Evolutionary conservation across 2,329 filamentous ascomycete genomes (phyloP).

Genomic region (Epichloe gansuensis): DNA sequence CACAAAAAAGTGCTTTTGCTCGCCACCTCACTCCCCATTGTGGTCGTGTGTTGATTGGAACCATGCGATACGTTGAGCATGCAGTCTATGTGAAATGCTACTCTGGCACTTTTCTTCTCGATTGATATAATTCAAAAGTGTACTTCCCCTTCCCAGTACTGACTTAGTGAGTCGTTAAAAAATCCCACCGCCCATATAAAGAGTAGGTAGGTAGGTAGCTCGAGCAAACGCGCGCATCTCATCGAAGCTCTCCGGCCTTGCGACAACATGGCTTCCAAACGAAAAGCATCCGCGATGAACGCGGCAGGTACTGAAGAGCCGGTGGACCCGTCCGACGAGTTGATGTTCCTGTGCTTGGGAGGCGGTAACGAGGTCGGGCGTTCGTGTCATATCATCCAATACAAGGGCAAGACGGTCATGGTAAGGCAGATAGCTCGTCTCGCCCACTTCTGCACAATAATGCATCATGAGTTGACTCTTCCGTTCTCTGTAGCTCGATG

Average conservation of each 20-base stretch:
- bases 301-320: slow-evolving; percentile 61
- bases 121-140: not conserved
- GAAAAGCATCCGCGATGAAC: slow-evolving; percentile 70
- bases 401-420: slow-evolving; percentile 99
- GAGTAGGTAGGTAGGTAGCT: not conserved
- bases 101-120: not conserved
- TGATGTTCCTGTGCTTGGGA: slow-evolving; percentile 86
- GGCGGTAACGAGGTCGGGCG: slow-evolving; percentile 95
- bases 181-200: not conserved
- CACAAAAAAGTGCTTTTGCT: not conserved
- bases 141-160: not conserved
- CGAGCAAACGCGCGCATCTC: not conserved
- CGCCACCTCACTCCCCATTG: not conserved
- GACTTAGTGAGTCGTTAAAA: not conserved
- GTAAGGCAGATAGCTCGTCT: slow-evolving; percentile 30
- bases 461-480: not conserved
- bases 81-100: not conserved
- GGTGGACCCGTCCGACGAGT: slow-evolving; percentile 83
- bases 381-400: slow-evolving; percentile 95
- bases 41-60: not conserved
- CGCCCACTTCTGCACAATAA: not conserved
- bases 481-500: slow-evolving; percentile 58
- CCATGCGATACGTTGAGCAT: not conserved
- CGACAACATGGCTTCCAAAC: slow-evolving; percentile 72
- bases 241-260: not conserved